These are phyloP conservation scores for Maudiozyma humilis DNA, from an alignment of 1,139 yeast species.

Conservation along the genomic window DNA sequence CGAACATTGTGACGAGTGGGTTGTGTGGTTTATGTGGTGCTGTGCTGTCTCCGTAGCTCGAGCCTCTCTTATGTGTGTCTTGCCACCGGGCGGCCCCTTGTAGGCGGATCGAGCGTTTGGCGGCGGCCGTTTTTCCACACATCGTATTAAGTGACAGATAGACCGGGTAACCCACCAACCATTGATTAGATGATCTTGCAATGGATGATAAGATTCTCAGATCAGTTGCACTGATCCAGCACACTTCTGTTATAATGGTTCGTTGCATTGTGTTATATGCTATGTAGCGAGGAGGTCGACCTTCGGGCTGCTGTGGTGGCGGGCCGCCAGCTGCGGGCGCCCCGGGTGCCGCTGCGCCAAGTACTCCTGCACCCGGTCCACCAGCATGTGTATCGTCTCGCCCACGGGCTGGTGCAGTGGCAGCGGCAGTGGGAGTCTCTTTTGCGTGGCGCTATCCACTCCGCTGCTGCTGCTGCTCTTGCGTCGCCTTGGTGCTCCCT, in stretches of 20 bases:
- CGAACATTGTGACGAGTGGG: conserved; percentile 17
- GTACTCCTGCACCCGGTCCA: conserved; percentile 2
- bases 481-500: not conserved
- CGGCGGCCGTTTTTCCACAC: no score
- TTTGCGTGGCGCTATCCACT: no score
- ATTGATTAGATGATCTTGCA: no score
- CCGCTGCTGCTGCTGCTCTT: not conserved
- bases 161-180: not conserved
- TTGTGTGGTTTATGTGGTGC: not conserved
- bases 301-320: not conserved
- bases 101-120: not conserved
- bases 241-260: no score
- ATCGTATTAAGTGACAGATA: not conserved
- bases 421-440: no score
- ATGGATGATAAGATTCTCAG: no score
- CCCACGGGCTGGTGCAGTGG: not conserved
- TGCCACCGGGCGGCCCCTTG: not conserved
- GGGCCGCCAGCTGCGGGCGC: not conserved
- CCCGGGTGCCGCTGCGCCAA: not conserved
- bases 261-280: not conserved
- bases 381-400: not conserved
- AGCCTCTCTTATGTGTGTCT: not conserved
- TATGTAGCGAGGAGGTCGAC: not conserved
- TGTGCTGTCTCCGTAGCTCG: not conserved
- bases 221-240: no score